Evolutionary conservation across 192 early-diverging fungal genomes (phyloP), one percentile per base, ranked within the genome.

Genomic region (Backusella parvicylindrica): DNA sequence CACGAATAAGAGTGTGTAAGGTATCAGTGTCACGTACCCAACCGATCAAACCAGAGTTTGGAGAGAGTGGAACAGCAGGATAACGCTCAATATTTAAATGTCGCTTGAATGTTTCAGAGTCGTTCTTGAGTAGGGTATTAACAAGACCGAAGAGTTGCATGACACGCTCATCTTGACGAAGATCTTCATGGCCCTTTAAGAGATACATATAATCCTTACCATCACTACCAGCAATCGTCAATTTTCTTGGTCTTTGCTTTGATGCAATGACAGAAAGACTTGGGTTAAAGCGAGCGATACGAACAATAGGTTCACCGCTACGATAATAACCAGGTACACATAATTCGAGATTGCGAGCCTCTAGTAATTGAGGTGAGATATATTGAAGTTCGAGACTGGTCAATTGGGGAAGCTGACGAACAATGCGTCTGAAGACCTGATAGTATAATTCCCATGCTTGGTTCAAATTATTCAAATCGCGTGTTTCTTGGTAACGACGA

Each of bases 81-180:
- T 93, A 98, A 26, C 92, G 85, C 72, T 95, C 91, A 49, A 99
- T 99, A 36, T 87, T 91, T 21, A 99, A 84, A 81, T 97, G 96
- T 18, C 96, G 84, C 71, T 93, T 93, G 78, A 96, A 93, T 0
- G 96, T 97, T 71, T 97, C 94, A 0, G 92, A 77, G 77, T 98
- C 95, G 6, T 83, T 84, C 6, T 83, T 84, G 0, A 99, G 86
- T 28, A 98, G 77, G 4, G 95, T 96, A 81, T 98, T 99, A 43
- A 99, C 94, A 30, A 99, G 89, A 16, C 95, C 96, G 87, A 99
- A 99, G 37, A 98, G 77, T 82, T 99, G 97, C 97, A 99, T 99
- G 13, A 96, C 97, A 63, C 98, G 92, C 85, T 99, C 98, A 77
- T 99, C 98, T 81, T 98, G 96, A 56, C 97, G 92, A 50, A 99